Conservation (phyloP, 768 basidiomycete genomes). For the Coprinellus micaceus region DNA sequence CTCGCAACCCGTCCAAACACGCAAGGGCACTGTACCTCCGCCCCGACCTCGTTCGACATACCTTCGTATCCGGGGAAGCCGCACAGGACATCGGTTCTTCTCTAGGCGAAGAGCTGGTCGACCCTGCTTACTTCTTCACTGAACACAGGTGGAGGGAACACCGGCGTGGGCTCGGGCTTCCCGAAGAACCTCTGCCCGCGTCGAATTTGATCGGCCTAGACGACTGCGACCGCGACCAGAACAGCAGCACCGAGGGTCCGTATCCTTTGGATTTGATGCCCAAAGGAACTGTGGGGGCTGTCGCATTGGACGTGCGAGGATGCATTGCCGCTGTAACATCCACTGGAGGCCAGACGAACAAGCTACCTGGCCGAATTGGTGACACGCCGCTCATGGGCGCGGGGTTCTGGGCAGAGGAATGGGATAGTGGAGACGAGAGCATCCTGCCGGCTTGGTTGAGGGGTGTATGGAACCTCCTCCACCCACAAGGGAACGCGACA, state of each 20-base stretch:
- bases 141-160: slow-evolving; percentile 75
- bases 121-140: slow-evolving; percentile 78
- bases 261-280: slow-evolving; percentile 37
- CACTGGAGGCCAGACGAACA: slow-evolving; percentile 81
- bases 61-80: slow-evolving; percentile 63
- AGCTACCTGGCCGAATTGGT: slow-evolving; percentile 77
- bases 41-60: slow-evolving; percentile 59
- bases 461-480: slow-evolving; percentile 33
- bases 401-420: slow-evolving; percentile 86
- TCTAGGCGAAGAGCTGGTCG: slow-evolving; percentile 56
- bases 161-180: slow-evolving; percentile 66
- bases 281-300: slow-evolving; percentile 83
- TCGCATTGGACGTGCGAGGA: slow-evolving; percentile 70
- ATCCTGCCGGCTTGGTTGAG: slow-evolving; percentile 20
- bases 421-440: slow-evolving; percentile 30
- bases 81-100: slow-evolving; percentile 59
- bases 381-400: slow-evolving; percentile 77
- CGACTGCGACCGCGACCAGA: slow-evolving; percentile 13
- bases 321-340: slow-evolving; percentile 74
- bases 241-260: slow-evolving; percentile 4
- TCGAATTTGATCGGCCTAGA: background rate
- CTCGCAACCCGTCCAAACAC: slow-evolving; percentile 71
- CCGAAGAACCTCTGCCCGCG: slow-evolving; percentile 56
- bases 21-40: slow-evolving; percentile 67
- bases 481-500: background rate